Evolutionary conservation across 495 filamentous ascomycete genomes (phyloP).

Genomic region (Halenospora varia): DNA sequence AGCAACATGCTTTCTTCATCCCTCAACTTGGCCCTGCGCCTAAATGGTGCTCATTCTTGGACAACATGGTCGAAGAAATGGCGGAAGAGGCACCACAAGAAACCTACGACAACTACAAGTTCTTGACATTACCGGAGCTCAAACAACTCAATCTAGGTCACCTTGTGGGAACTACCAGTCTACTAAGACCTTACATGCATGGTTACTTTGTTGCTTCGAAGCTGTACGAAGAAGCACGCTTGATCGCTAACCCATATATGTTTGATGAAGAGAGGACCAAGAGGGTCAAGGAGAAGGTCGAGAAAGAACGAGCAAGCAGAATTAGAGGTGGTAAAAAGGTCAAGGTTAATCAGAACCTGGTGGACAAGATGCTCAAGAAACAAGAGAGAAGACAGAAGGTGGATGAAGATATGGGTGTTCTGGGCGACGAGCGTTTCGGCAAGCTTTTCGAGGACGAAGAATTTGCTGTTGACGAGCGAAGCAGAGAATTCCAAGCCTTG

Average conservation of each 20-base stretch:
- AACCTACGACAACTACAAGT: constrained; percentile 98
- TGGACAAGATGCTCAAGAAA: constrained; percentile 72
- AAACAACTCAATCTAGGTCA: constrained; percentile 77
- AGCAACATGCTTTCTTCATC: constrained; percentile 94
- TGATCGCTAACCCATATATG: constrained; percentile 88
- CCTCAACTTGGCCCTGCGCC: constrained; percentile 90
- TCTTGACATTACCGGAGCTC: constrained; percentile 83
- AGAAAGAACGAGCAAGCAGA: constrained; percentile 86
- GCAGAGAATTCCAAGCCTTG: constrained; percentile 76
- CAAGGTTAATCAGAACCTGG: constrained; percentile 85
- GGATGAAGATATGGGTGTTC: constrained; percentile 54
- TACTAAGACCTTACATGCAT: constrained; percentile 95
- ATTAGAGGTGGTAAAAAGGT: constrained; percentile 93
- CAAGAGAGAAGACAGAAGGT: constrained; percentile 77
- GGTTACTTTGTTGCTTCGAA: constrained; percentile 94
- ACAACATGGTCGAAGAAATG: constrained; percentile 98
- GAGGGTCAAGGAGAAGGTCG: constrained; percentile 84
- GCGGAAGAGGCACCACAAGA: constrained; percentile 68
- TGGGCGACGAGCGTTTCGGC: constrained; percentile 81
- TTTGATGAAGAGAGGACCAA: constrained; percentile 88
- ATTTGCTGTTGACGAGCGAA: constrained; percentile 88
- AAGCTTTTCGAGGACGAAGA: constrained; percentile 88
- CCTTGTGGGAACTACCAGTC: constrained; percentile 77
- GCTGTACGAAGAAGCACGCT: constrained; percentile 87
- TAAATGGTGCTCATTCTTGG: constrained; percentile 93